phyloP scores from a whole-genome alignment of 1,284 basidiomycete genomes.

The Cystobasidium pallidum region DNA sequence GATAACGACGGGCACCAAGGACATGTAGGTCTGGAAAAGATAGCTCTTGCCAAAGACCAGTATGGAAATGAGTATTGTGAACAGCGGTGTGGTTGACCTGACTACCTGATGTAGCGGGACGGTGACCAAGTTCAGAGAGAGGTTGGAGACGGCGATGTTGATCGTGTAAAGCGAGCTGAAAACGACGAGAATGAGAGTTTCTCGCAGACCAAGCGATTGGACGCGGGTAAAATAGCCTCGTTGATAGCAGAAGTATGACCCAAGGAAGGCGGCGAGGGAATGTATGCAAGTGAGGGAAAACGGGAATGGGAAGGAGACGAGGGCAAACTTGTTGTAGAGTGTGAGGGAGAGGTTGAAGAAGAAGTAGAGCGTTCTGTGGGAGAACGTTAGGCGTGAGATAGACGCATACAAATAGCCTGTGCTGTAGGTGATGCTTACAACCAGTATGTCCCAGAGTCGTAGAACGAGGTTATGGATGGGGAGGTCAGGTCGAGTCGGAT shows the following conservation, averaged over 20 bases:
- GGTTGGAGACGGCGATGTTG: constrained; percentile 90
- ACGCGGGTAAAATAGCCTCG: constrained; percentile 66
- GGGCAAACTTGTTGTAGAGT: constrained; percentile 86
- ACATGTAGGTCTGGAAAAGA: constrained; percentile 66
- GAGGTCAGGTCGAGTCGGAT: constrained; percentile 11
- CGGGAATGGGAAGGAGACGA: constrained; percentile 87
- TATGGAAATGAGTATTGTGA: constrained; percentile 77
- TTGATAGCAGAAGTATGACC: constrained; percentile 71
- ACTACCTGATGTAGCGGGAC: constrained; percentile 95
- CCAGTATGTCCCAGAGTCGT: constrained; percentile 35
- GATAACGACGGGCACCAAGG: constrained; percentile 81
- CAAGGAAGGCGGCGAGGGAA: constrained; percentile 59
- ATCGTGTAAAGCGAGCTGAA: constrained; percentile 87
- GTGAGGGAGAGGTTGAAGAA: constrained; percentile 84
- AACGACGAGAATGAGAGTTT: constrained; percentile 68
- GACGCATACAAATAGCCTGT: too few species aligned
- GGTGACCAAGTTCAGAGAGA: constrained; percentile 83
- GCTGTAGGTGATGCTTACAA: constrained; percentile 18
- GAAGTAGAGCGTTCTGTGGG: constrained; percentile 65
- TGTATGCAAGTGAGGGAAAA: constrained; percentile 61
- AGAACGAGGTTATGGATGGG: constrained; percentile 10
- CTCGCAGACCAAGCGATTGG: constrained; percentile 63
- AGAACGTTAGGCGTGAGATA: background rate
- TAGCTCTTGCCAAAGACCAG: constrained; percentile 59
- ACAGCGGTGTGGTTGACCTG: constrained; percentile 85